Conservation (phyloP, 495 filamentous ascomycete species). For the Aspergillus nanangensis region DNA sequence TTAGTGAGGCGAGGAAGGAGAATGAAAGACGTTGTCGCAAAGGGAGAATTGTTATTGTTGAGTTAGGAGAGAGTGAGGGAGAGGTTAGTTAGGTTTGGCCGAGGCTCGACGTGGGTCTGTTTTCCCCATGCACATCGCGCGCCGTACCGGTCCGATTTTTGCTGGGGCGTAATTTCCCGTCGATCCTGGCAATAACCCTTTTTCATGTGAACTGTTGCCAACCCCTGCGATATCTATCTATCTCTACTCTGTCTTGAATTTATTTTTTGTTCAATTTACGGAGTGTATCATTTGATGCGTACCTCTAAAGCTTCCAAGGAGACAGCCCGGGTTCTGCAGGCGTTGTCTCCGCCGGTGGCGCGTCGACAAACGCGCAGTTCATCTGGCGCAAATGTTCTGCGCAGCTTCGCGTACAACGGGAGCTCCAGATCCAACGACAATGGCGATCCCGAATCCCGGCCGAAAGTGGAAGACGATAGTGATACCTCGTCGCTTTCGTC, state of each 20-base stretch:
- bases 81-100: neutral
- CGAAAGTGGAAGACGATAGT: constrained; percentile 30
- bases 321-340: constrained; percentile 48
- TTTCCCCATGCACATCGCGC: constrained; percentile 1
- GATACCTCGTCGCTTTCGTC: constrained; percentile 41
- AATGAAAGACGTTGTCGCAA: neutral
- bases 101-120: constrained; percentile 3
- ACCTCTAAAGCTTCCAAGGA: constrained; percentile 57
- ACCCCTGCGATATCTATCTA: neutral
- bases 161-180: constrained; percentile 9
- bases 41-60: neutral
- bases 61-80: neutral
- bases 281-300: constrained; percentile 53
- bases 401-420: constrained; percentile 27
- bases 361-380: constrained; percentile 36
- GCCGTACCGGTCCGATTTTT: neutral
- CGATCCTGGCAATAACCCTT: constrained; percentile 4
- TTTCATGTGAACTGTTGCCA: constrained; percentile 24
- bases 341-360: constrained; percentile 38
- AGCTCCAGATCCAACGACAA: constrained; percentile 6
- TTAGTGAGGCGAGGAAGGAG: no score
- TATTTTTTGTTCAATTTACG: no score
- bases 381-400: constrained; percentile 24
- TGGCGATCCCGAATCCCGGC: constrained; percentile 9
- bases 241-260: neutral